Base-by-base conservation (phyloP, 2,329 filamentous ascomycete species). In the Neonectria neomacrospora region DNA sequence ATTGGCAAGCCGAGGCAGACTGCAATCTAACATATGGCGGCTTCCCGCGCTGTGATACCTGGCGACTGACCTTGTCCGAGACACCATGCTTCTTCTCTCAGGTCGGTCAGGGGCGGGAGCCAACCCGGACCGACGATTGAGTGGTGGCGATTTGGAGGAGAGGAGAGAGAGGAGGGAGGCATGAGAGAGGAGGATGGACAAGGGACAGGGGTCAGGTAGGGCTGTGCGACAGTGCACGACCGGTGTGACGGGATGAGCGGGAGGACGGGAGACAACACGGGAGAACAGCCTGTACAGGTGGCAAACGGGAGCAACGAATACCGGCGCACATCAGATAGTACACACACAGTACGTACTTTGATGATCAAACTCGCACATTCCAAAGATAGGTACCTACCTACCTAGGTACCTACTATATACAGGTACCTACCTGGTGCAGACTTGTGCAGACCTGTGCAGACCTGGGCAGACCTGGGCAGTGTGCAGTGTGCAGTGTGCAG, bases 191-290 rank as follows among this genome's bases (percentile, higher is more conserved):
- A 30, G 23, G 26, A 16, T n/a, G 23, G 42, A 30, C 3, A 30
- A 7, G 28, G 5, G 32, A 34, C 32, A 34, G 34, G 34, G 34
- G 34, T 37, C 6, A n/a, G 34, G 34, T 37, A 55, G 52, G 44
- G 23, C 41, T 44, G 58, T 55, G 52, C 34, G 30, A 61, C 58
- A 39, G 58, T 61, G 58, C 44, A 61, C 58, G 37, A 14, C 34
- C 14, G 47, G 26, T 50, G 47, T 18, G 45, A 50, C 45, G 45
- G 45, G 26, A n/a, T 11, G 12, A 9, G 18, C 44, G 44, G 51
- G 58, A 42, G 23, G 51, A 37, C 53, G 37, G 51, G 52, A 30
- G 52, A 41, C 34, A n/a, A 37, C 34, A n/a, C 34, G 34, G 16
- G 28, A 41, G 56, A 34, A 47, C 58, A 44, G 44, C 51, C 32